Evolutionary conservation across 2,329 filamentous ascomycete species (phyloP).

Genomic region (Nigrospora sphaerica): DNA sequence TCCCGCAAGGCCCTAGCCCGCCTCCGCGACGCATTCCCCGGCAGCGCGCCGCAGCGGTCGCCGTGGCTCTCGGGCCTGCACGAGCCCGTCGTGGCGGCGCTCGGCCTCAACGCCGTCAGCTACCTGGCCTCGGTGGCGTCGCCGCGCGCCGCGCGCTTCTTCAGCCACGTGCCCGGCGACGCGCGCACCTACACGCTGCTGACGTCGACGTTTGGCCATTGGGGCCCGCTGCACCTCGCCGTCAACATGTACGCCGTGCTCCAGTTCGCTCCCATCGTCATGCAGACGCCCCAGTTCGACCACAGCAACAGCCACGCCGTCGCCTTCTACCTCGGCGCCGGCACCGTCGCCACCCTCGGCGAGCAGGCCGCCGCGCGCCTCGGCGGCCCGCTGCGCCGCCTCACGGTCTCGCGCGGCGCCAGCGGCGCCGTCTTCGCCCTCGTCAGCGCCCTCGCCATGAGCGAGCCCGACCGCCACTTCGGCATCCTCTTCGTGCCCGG

Average conservation of each 20-base stretch:
- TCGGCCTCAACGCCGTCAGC: conserved; percentile 9
- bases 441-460: conserved; percentile 10
- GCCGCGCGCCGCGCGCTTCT: neutral
- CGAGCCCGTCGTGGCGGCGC: conserved; percentile 6
- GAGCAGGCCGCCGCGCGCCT: conserved; percentile 11
- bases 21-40: neutral
- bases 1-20: neutral
- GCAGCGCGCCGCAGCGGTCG: neutral
- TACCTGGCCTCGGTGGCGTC: conserved; percentile 3
- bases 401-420: conserved; percentile 7
- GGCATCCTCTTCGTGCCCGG: conserved; percentile 14
- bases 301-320: conserved; percentile 14
- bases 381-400: conserved; percentile 2
- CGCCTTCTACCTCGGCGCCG: conserved; percentile 19
- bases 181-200: conserved; percentile 16
- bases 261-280: conserved; percentile 7
- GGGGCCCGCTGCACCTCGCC: conserved; percentile 8
- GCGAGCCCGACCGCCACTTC: conserved; percentile 7
- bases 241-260: conserved; percentile 14
- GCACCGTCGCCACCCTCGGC: conserved; percentile 14
- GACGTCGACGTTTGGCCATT: conserved; percentile 17
- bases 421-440: conserved; percentile 18
- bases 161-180: conserved; percentile 10
- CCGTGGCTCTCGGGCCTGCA: neutral
- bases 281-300: conserved; percentile 7